Evolutionary conservation across 495 filamentous ascomycete species (phyloP).

Genomic region (Entonaema liquescens): DNA sequence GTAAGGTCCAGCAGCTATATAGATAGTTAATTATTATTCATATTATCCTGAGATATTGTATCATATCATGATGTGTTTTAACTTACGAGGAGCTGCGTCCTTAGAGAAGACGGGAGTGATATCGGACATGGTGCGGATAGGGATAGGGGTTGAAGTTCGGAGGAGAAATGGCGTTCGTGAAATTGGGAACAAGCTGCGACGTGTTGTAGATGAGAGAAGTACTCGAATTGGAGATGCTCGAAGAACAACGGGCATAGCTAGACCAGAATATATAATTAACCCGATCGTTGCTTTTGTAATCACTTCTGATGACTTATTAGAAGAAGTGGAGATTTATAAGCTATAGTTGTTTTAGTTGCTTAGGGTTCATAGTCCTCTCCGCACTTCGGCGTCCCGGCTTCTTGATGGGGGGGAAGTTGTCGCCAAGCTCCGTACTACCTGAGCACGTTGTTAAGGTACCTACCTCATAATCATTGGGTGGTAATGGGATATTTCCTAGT

Average conservation of each 20-base stretch:
- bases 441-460: constrained; percentile 19
- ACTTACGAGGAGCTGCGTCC: constrained; percentile 63
- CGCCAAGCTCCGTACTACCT: constrained; percentile 31
- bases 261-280: constrained; percentile 14
- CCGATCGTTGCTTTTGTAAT: background rate
- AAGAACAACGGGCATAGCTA: constrained; percentile 29
- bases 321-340: constrained; percentile 27
- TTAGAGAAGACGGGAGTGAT: constrained; percentile 59
- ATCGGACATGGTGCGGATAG: constrained; percentile 54
- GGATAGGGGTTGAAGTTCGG: constrained; percentile 15
- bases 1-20: constrained; percentile 63
- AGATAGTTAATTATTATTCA: constrained; percentile 21
- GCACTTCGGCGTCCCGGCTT: constrained; percentile 33
- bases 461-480: too few species aligned
- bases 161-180: constrained; percentile 27
- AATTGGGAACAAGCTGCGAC: constrained; percentile 28
- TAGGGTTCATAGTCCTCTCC: constrained; percentile 31
- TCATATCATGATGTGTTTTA: background rate
- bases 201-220: constrained; percentile 26
- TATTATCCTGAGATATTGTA: background rate
- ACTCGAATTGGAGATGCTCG: constrained; percentile 34
- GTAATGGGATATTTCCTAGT: background rate
- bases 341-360: constrained; percentile 8
- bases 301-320: background rate
- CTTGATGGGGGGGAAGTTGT: background rate